Evolutionary conservation across 495 filamentous ascomycete species (phyloP).

Genomic region (Penicillium fimorum): DNA sequence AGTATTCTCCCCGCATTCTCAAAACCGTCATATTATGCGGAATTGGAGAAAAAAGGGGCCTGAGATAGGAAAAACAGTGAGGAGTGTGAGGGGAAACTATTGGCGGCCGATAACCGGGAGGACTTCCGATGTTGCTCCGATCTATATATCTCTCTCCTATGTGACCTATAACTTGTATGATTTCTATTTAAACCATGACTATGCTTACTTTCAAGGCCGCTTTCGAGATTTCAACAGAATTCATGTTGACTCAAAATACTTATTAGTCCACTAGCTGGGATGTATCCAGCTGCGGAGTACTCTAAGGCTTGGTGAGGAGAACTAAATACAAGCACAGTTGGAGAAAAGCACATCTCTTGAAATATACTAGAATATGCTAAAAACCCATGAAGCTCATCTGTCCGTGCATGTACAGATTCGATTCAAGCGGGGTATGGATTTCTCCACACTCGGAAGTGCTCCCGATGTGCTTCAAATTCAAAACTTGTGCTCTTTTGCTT

Average conservation of each 20-base stretch:
- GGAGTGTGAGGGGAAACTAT: conserved; percentile 9
- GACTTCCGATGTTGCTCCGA: conserved; percentile 5
- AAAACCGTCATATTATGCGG: conserved; percentile 1
- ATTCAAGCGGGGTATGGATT: neutral
- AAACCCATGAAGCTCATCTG: neutral
- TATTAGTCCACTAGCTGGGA: too few species aligned
- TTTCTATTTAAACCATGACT: too few species aligned
- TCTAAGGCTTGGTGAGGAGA: neutral
- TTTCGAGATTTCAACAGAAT: neutral
- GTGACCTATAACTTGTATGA: neutral
- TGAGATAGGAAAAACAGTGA: neutral
- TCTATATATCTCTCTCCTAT: too few species aligned
- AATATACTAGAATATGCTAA: neutral
- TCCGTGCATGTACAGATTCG: neutral
- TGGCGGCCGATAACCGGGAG: neutral
- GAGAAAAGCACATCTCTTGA: neutral
- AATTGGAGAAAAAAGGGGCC: conserved; percentile 8
- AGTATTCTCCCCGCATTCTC: conserved; percentile 7
- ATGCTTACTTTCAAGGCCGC: neutral
- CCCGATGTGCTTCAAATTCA: conserved; percentile 13
- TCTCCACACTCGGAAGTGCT: conserved; percentile 17
- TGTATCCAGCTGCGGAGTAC: neutral
- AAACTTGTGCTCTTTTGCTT: neutral
- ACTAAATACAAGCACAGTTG: neutral
- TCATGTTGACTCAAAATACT: too few species aligned